phyloP scores from a whole-genome alignment of 169 alveolate species.

The Cryptosporidium ryanae region DNA sequence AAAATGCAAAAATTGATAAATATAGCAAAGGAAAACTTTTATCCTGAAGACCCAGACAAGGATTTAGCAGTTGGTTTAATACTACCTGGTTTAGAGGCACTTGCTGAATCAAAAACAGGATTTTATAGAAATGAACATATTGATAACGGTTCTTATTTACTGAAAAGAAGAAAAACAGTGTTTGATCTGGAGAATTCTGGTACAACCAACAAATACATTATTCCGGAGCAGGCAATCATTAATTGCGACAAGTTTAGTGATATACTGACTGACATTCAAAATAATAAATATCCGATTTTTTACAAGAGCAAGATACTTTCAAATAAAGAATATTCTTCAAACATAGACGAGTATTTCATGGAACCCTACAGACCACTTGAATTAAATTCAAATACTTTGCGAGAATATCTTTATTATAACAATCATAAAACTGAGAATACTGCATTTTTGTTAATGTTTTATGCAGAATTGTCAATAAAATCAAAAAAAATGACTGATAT shows the following conservation, averaged over 20 bases:
- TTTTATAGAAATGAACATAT: slow-evolving; percentile 13
- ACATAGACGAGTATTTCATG: not conserved
- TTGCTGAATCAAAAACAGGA: slow-evolving; percentile 11
- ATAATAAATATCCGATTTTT: slow-evolving; percentile 16
- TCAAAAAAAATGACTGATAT: not conserved
- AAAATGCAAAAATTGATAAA: slow-evolving; percentile 11
- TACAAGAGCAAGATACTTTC: slow-evolving; percentile 18
- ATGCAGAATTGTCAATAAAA: not conserved
- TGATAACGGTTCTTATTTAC: slow-evolving; percentile 40
- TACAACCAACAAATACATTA: not conserved
- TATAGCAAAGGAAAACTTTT: slow-evolving; percentile 27
- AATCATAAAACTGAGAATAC: not conserved
- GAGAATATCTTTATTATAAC: not conserved
- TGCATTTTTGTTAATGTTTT: slow-evolving; percentile 25
- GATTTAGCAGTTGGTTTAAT: slow-evolving; percentile 40
- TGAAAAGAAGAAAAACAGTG: slow-evolving; percentile 12
- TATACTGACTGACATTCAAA: not conserved
- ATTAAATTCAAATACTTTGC: not conserved
- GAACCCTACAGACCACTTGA: slow-evolving; percentile 22
- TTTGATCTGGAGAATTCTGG: slow-evolving; percentile 2
- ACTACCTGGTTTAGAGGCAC: slow-evolving; percentile 17
- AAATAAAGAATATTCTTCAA: not conserved
- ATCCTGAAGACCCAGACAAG: slow-evolving; percentile 62
- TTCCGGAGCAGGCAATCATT: not conserved
- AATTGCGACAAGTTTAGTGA: slow-evolving; percentile 1